A percentile compares a stretch with the other conserved stretches of the same genome.
Evolutionary conservation across 495 filamentous ascomycete species (phyloP).

Genomic region (Jackrogersella multiformis): DNA sequence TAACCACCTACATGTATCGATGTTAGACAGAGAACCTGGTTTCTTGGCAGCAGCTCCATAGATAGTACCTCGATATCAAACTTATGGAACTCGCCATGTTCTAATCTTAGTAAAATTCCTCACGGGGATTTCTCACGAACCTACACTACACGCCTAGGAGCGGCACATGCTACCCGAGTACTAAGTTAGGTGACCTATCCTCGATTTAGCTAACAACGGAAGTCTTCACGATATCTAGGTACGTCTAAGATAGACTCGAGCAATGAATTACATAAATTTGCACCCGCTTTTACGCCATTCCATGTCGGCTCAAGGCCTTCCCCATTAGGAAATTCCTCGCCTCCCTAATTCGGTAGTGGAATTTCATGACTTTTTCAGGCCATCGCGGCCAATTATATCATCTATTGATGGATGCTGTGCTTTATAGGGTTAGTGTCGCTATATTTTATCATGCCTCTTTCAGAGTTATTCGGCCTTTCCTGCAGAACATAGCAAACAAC

Average conservation of each 20-base stretch:
- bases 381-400: slow-evolving; percentile 1
- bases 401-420: not conserved
- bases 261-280: not conserved
- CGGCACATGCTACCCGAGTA: too few species aligned
- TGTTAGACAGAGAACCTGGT: too few species aligned
- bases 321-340: slow-evolving; percentile 5
- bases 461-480: slow-evolving; percentile 7
- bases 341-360: not conserved
- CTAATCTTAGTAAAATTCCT: too few species aligned
- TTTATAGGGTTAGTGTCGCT: not conserved
- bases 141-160: not conserved
- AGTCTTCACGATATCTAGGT: too few species aligned
- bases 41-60: too few species aligned
- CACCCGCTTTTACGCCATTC: not conserved
- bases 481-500: not conserved
- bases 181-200: too few species aligned
- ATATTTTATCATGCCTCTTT: slow-evolving; percentile 10
- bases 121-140: too few species aligned
- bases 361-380: not conserved
- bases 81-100: too few species aligned
- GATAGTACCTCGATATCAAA: too few species aligned
- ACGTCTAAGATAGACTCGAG: not conserved
- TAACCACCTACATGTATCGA: too few species aligned
- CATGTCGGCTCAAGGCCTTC: slow-evolving; percentile 9
- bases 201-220: too few species aligned